Percentiles rank a stretch among this genome's conserved stretches.
Evolutionary conservation across 2,329 filamentous ascomycete species (phyloP).

Genomic region (Chaetomiaceae sp.): DNA sequence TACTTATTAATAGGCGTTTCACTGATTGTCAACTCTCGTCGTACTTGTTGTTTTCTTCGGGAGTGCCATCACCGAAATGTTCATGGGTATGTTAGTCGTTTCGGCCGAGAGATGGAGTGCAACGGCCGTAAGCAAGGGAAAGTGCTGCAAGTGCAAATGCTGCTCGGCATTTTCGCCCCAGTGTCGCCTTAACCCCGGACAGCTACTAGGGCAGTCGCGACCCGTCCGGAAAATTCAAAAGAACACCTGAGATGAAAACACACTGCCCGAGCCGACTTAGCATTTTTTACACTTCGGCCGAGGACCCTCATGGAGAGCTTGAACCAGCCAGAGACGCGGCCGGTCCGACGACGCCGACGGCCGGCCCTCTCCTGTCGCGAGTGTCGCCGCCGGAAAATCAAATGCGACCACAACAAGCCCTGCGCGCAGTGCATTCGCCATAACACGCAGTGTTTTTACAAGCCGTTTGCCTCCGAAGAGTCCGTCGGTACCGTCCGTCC

Average conservation of each 20-base stretch:
- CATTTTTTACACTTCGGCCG: not conserved
- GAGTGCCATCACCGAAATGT: too few relatives aligned
- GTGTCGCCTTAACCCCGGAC: too few relatives aligned
- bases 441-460: constrained; percentile 31
- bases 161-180: not conserved
- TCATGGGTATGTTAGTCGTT: too few relatives aligned
- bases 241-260: too few relatives aligned
- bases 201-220: too few relatives aligned
- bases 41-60: too few relatives aligned
- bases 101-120: not conserved
- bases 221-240: not conserved
- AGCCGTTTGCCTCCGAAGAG: constrained; percentile 10
- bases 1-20: too few relatives aligned
- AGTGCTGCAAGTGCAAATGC: too few relatives aligned
- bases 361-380: constrained; percentile 39
- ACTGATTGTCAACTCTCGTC: too few relatives aligned
- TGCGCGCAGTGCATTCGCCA: constrained; percentile 35
- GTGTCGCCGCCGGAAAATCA: constrained; percentile 43
- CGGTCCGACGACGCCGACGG: constrained; percentile 29
- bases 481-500: not conserved
- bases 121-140: not conserved
- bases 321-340: not conserved
- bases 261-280: not conserved
- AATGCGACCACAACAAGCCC: constrained; percentile 40
- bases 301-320: not conserved